Evolutionary conservation across 73 alveolate genomes (phyloP), one percentile per base, ranked within the genome.

Genomic region (Paraurostyla sp.): DNA sequence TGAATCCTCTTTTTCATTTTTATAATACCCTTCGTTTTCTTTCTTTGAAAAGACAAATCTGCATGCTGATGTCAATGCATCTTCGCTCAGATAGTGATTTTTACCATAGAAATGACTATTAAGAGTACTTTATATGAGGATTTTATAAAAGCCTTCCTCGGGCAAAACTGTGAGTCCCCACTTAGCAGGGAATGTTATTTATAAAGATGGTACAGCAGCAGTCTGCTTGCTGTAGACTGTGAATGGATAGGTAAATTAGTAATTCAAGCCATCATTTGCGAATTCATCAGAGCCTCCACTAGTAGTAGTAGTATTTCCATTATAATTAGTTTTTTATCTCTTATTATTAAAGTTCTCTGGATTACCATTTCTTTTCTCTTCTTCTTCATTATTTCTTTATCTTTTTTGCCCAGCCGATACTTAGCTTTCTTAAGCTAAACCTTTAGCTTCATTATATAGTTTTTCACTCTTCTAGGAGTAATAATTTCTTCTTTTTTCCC

Each of bases 111-210:
- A 56, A 13, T 56, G 23, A 22, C 71, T 56, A 56, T 56, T 22
- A 13, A 56, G 23, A 56, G 71, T 15, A 56, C 71, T 56, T 56
- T 56, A 22, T 22, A 56, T 15, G 22, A 56, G 23, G 7, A 56
- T 56, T 56, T 56, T 56, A 56, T 56, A 56, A 56, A 56, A 56
- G 18, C 71, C 71, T 15, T 56, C 71, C 33, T 56, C 71, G 9
- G 71, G 71, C 22, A 56, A 22, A 22, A 56, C 71, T 7, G 22
- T 16, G 33, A 56, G 71, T 56, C 71, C 71, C 22, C 71, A 9
- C 23, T 56, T 56, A 7, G 7, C 23, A 15, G 71, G 71, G 22
- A 56, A 56, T 15, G 18, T 56, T 15, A 32, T 15, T 22, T 56
- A 56, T 15, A 56, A 7, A 9, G 22, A 13, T 22, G 18, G 7